phyloP scores from a whole-genome alignment of 306 rosid species.

The Fragaria nilgerrensis region DNA sequence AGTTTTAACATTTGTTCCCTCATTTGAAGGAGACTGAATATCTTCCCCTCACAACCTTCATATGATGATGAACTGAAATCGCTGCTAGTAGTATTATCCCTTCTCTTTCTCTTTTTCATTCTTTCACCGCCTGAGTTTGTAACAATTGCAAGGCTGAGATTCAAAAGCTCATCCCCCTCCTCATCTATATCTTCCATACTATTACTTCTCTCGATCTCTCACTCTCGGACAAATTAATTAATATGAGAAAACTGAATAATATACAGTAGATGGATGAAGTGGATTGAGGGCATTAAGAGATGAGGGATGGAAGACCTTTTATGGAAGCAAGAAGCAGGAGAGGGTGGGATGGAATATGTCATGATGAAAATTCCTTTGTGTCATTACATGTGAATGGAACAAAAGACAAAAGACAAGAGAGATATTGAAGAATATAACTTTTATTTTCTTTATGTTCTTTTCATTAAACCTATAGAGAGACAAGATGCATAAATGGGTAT shows the following conservation, averaged over 20 bases:
- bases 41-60: slow-evolving; percentile 58
- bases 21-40: slow-evolving; percentile 66
- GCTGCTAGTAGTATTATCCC: slow-evolving; percentile 5
- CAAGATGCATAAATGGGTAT: slow-evolving; percentile 27
- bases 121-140: slow-evolving; percentile 36
- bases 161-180: slow-evolving; percentile 63
- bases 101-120: slow-evolving; percentile 46
- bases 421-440: slow-evolving; percentile 17
- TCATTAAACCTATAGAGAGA: slow-evolving; percentile 22
- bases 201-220: too few species aligned
- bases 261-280: slow-evolving; percentile 9
- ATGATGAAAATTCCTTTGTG: slow-evolving; percentile 37
- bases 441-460: neutral
- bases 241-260: neutral
- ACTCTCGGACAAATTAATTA: neutral
- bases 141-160: slow-evolving; percentile 68
- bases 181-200: slow-evolving; percentile 61
- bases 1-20: slow-evolving; percentile 67
- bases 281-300: slow-evolving; percentile 10
- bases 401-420: slow-evolving; percentile 23
- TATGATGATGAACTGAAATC: slow-evolving; percentile 14
- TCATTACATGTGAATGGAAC: slow-evolving; percentile 45
- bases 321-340: neutral
- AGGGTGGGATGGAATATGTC: slow-evolving; percentile 22
- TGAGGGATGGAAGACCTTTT: slow-evolving; percentile 29